phyloP scores from a whole-genome alignment of 2,329 filamentous ascomycete species.

The Monilinia fructicola region DNA sequence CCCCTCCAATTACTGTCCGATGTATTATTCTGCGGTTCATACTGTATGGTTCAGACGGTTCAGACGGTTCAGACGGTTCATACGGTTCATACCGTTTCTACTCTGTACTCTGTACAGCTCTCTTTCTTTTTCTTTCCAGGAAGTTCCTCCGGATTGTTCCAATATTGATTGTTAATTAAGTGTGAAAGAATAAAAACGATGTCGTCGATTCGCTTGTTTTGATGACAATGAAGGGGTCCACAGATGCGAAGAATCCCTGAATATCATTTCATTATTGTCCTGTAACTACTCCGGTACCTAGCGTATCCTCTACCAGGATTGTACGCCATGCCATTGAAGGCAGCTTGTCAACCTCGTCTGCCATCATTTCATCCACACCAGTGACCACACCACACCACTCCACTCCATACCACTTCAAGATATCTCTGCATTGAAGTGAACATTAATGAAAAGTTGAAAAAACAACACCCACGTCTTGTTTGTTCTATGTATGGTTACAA shows the following conservation, averaged over 20 bases:
- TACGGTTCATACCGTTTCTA: too few species aligned
- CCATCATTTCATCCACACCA: not conserved
- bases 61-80: too few species aligned
- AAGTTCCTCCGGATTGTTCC: not conserved
- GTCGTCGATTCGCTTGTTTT: slow-evolving; percentile 7
- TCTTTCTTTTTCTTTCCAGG: not conserved
- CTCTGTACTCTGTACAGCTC: not conserved
- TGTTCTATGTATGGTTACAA: slow-evolving; percentile 3
- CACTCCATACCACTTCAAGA: too few species aligned
- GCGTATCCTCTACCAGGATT: not conserved
- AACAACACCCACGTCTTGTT: not conserved
- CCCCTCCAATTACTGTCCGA: too few species aligned
- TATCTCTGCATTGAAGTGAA: not conserved
- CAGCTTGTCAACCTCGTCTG: slow-evolving; percentile 2
- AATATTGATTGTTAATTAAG: not conserved
- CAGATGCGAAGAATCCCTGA: slow-evolving; percentile 10
- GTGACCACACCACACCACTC: not conserved
- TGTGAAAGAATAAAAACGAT: not conserved
- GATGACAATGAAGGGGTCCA: slow-evolving; percentile 7
- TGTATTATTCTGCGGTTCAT: too few species aligned
- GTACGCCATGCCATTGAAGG: slow-evolving; percentile 5
- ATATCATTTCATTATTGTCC: slow-evolving; percentile 2
- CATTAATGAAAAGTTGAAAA: not conserved
- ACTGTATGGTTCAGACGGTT: too few species aligned
- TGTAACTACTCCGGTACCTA: not conserved